A percentile compares a stretch with the other conserved stretches of the same genome.
Evolutionary conservation across 208 protist genomes (phyloP).

Genomic region (Wallacemonas collosoma): DNA sequence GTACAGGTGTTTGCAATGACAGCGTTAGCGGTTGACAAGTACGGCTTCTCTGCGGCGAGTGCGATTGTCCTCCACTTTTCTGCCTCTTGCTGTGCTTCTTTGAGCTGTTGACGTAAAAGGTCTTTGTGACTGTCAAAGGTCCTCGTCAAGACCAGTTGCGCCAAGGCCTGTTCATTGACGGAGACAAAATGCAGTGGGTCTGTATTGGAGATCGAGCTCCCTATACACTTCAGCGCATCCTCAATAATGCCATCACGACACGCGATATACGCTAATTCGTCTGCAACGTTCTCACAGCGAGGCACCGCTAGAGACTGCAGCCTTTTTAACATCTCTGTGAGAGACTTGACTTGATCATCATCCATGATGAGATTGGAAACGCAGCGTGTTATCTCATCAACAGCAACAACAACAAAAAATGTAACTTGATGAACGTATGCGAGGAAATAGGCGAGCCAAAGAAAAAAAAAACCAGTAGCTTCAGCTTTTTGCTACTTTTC

Average conservation of each 20-base stretch:
- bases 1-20: too few relatives aligned
- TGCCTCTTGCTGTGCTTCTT: conserved; percentile 20
- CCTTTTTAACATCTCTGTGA: conserved; percentile 11
- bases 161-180: conserved; percentile 26
- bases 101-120: conserved; percentile 23
- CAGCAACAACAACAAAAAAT: conserved; percentile 19
- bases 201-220: neutral
- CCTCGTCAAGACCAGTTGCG: conserved; percentile 18
- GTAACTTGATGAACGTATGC: neutral
- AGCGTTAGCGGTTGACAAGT: neutral
- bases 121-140: conserved; percentile 35
- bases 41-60: neutral
- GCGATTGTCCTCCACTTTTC: conserved; percentile 29
- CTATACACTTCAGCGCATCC: conserved; percentile 6
- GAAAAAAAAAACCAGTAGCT: too few relatives aligned
- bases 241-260: conserved; percentile 23
- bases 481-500: too few relatives aligned
- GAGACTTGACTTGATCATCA: neutral
- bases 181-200: conserved; percentile 13
- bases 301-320: conserved; percentile 19
- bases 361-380: neutral
- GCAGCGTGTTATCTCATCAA: neutral
- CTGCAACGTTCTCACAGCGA: conserved; percentile 17
- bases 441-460: too few relatives aligned
- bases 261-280: conserved; percentile 26